These are phyloP conservation scores for Fusarium setosum DNA, from an alignment of 2,329 filamentous ascomycete species.

Conservation along the genomic window DNA sequence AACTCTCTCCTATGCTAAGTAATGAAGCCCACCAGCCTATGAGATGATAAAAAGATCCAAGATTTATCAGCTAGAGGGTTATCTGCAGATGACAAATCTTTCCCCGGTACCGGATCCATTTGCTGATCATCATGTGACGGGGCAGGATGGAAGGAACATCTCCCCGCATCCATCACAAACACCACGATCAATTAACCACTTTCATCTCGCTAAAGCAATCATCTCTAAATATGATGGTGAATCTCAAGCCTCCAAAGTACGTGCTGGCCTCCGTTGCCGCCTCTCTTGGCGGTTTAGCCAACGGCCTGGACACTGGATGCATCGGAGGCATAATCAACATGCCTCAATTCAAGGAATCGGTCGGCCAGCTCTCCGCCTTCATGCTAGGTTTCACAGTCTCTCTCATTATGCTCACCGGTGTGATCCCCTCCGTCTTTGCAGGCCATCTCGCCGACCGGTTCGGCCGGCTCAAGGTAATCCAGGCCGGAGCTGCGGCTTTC, in stretches of 20 bases:
- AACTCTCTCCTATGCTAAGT: too few relatives aligned
- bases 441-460: conserved; percentile 63
- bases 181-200: neutral
- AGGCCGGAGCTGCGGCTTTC: conserved; percentile 61
- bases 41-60: too few relatives aligned
- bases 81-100: too few relatives aligned
- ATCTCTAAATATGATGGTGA: neutral
- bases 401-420: conserved; percentile 67
- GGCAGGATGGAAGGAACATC: too few relatives aligned
- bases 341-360: neutral
- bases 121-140: too few relatives aligned
- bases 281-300: neutral
- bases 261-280: neutral
- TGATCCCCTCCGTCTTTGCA: conserved; percentile 67
- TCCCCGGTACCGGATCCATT: too few relatives aligned
- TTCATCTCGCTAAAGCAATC: neutral
- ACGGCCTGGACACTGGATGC: neutral
- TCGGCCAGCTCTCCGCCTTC: conserved; percentile 60
- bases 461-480: conserved; percentile 54
- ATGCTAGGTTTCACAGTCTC: conserved; percentile 70
- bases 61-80: too few relatives aligned
- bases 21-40: too few relatives aligned
- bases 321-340: neutral
- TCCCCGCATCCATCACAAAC: neutral
- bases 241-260: neutral